Percentiles rank a stretch among this genome's conserved stretches.
Conservation (phyloP, 129 eudicot genomes). For the Ambrosia artemisiifolia region DNA sequence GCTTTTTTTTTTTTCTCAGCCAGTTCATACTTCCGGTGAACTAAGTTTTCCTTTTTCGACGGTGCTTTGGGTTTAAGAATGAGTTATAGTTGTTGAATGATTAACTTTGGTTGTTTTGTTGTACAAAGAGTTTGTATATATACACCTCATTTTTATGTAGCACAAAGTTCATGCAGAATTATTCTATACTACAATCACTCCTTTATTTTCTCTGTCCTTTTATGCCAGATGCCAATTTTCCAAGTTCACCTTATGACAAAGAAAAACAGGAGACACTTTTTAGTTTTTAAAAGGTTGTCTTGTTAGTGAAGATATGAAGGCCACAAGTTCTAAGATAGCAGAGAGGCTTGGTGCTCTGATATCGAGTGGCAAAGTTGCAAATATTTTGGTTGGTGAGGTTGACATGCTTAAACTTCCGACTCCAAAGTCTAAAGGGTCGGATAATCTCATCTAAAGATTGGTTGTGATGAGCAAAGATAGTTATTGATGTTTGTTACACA, state of each 20-base stretch:
- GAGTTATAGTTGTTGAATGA: no score
- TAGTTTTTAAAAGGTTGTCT: constrained; percentile 40
- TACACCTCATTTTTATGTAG: no score
- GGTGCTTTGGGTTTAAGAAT: no score
- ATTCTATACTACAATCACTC: background rate
- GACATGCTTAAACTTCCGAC: constrained; percentile 9
- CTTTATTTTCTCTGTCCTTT: background rate
- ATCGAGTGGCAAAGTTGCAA: constrained; percentile 71
- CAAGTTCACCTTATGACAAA: constrained; percentile 33
- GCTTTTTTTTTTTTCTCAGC: no score
- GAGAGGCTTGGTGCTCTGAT: constrained; percentile 43
- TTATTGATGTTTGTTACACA: constrained; percentile 6
- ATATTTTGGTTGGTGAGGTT: constrained; percentile 45
- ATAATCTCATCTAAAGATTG: constrained; percentile 39
- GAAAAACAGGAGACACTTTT: constrained; percentile 29
- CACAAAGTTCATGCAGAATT: background rate
- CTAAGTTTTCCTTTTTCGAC: no score
- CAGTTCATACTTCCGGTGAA: no score
- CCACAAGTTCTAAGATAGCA: constrained; percentile 34
- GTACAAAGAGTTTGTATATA: no score
- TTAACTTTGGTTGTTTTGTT: no score
- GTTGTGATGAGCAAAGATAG: constrained; percentile 25
- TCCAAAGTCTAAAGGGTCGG: constrained; percentile 34
- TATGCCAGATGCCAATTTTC: constrained; percentile 43
- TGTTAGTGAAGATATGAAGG: constrained; percentile 26